Percentiles rank a stretch among this genome's conserved stretches.
Conservation (phyloP, 495 filamentous ascomycete genomes). For the Evernia prunastri region DNA sequence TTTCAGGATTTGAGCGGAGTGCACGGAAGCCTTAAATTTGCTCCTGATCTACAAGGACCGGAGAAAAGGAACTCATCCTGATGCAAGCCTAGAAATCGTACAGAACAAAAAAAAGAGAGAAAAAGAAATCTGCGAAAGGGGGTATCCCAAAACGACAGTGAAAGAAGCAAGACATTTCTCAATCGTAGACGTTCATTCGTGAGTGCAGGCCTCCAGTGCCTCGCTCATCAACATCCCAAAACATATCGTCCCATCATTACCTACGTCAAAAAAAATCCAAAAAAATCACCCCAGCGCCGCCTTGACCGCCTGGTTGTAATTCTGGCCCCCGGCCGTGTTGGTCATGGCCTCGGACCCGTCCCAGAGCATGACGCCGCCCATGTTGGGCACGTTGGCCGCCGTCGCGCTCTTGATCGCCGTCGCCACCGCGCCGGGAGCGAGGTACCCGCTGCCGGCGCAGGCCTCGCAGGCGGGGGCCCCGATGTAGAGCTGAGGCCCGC, state of each 20-base stretch:
- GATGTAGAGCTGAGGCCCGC: constrained; percentile 43
- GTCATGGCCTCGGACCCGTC: constrained; percentile 31
- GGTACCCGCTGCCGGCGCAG: constrained; percentile 40
- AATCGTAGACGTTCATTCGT: neutral
- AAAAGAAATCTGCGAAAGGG: neutral
- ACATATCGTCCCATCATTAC: neutral
- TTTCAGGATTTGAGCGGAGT: neutral
- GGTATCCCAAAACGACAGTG: constrained; percentile 12
- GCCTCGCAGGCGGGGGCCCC: constrained; percentile 41
- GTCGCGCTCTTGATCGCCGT: constrained; percentile 29
- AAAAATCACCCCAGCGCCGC: constrained; percentile 17
- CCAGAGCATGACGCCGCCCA: constrained; percentile 54
- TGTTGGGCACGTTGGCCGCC: constrained; percentile 28
- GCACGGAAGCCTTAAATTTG: neutral
- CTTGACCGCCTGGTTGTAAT: constrained; percentile 21
- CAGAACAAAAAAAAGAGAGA: neutral
- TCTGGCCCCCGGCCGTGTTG: constrained; percentile 25
- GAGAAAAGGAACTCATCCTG: neutral
- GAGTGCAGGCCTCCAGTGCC: neutral
- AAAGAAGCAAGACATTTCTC: neutral
- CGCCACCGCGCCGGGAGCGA: constrained; percentile 35
- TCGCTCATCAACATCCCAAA: neutral
- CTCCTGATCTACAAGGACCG: neutral
- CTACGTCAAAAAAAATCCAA: too few species aligned
- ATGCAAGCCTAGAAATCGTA: neutral